Conservation (phyloP, 1,139 yeast species). For the Kodamaea alishanica region DNA sequence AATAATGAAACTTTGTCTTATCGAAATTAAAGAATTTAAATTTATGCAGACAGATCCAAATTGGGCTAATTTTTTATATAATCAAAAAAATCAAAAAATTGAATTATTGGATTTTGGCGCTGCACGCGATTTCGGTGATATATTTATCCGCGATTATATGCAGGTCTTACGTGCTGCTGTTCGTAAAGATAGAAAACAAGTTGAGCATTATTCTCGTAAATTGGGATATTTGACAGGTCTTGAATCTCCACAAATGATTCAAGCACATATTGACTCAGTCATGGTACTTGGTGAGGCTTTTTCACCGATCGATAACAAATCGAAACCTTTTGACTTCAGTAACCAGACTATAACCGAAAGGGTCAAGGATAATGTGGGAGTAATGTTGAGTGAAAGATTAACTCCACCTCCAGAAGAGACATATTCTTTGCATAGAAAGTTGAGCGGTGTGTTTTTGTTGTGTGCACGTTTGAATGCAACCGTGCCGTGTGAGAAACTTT, state of each 20-base stretch:
- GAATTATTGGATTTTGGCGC: constrained; percentile 96
- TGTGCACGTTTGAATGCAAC: constrained; percentile 83
- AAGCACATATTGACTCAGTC: constrained; percentile 89
- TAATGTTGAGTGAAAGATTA: constrained; percentile 87
- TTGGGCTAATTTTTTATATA: constrained; percentile 96
- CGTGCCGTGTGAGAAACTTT: constrained; percentile 78
- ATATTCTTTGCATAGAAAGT: constrained; percentile 87
- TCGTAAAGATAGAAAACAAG: constrained; percentile 59
- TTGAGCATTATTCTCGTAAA: constrained; percentile 61
- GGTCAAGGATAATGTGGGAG: constrained; percentile 76
- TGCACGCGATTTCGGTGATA: constrained; percentile 69
- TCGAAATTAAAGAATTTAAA: constrained; percentile 77
- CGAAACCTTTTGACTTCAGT: constrained; percentile 62
- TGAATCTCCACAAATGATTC: constrained; percentile 82
- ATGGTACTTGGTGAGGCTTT: constrained; percentile 93
- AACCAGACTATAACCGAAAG: constrained; percentile 91
- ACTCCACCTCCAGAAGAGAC: constrained; percentile 99
- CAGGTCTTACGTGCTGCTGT: constrained; percentile 76
- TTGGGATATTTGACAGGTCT: constrained; percentile 91
- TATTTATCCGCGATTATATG: constrained; percentile 68
- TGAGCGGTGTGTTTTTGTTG: constrained; percentile 87
- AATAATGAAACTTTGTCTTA: constrained; percentile 80
- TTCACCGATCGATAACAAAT: constrained; percentile 48
- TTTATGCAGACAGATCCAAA: constrained; percentile 99
- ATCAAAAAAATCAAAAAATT: constrained; percentile 57